Conservation (phyloP, 140 eudicot species). For the Ambrosia hybrid region DNA sequence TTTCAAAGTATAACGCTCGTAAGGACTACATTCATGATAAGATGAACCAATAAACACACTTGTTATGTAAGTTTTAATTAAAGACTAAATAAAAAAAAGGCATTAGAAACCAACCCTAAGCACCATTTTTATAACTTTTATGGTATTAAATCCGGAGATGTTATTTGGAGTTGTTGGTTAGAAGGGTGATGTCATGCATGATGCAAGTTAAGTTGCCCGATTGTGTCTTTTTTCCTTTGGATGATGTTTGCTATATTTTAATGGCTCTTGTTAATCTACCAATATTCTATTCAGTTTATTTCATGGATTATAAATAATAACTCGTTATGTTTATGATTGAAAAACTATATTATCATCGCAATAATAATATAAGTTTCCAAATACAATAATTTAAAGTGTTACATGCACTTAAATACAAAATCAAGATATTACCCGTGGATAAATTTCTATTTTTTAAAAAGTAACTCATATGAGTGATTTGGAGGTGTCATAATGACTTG, state of each 20-base stretch:
- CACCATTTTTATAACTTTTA: not conserved
- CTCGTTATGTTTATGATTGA: too few species aligned
- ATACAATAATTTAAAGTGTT: too few species aligned
- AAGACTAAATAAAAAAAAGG: not conserved
- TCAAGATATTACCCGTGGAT: too few species aligned
- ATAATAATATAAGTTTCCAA: too few species aligned
- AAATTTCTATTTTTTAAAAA: too few species aligned
- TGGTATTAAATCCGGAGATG: slow-evolving; percentile 14
- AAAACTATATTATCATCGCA: too few species aligned
- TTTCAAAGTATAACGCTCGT: not conserved
- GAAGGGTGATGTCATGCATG: slow-evolving; percentile 28
- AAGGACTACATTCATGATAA: not conserved
- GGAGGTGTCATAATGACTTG: too few species aligned
- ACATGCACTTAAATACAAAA: too few species aligned
- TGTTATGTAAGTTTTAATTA: too few species aligned
- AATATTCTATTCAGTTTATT: not conserved
- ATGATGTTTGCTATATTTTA: not conserved
- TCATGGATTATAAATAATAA: not conserved
- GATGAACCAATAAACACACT: not conserved
- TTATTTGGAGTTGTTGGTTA: slow-evolving; percentile 35
- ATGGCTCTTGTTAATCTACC: not conserved
- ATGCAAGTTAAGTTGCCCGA: slow-evolving; percentile 8
- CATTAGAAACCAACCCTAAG: not conserved
- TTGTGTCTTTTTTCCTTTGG: slow-evolving; percentile 8
- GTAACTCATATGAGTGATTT: too few species aligned